A percentile compares a stretch with the other conserved stretches of the same genome.
Conservation (phyloP, 2,329 filamentous ascomycete species). For the Exophiala sp. region DNA sequence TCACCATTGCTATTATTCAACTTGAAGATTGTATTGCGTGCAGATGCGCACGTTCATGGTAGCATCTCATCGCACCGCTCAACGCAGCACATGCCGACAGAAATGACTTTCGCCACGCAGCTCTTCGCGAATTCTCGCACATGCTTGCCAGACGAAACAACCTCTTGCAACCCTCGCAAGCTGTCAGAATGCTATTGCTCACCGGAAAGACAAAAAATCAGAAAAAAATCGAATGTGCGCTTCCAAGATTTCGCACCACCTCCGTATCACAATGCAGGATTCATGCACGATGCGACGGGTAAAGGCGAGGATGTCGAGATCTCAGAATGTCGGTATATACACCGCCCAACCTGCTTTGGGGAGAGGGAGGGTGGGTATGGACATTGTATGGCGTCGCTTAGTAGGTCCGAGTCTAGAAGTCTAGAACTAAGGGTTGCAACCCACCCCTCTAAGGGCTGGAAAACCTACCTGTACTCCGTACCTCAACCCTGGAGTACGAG, state of each 20-base stretch:
- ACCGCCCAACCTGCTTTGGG: slow-evolving; percentile 9
- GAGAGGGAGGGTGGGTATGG: slow-evolving; percentile 15
- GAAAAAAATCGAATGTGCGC: slow-evolving; percentile 7
- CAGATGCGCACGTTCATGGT: no score
- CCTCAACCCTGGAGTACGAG: no score
- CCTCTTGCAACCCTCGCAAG: no score
- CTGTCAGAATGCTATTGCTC: background rate
- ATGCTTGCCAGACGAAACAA: no score
- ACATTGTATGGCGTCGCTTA: slow-evolving; percentile 7
- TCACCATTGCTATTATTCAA: no score
- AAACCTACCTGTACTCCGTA: background rate
- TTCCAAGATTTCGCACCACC: slow-evolving; percentile 8
- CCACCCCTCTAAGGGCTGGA: background rate
- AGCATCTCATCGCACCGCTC: no score
- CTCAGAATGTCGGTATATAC: slow-evolving; percentile 13
- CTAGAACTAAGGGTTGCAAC: slow-evolving; percentile 8
- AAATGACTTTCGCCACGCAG: no score
- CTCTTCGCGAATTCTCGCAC: no score
- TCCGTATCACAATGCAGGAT: background rate
- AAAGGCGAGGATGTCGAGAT: no score
- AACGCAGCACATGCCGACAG: no score
- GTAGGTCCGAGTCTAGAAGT: background rate
- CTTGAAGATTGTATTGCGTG: no score
- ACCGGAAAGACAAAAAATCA: background rate
- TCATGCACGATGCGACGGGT: background rate